Conservation (phyloP, 768 basidiomycete species). For the Pleurotus pulmonarius region DNA sequence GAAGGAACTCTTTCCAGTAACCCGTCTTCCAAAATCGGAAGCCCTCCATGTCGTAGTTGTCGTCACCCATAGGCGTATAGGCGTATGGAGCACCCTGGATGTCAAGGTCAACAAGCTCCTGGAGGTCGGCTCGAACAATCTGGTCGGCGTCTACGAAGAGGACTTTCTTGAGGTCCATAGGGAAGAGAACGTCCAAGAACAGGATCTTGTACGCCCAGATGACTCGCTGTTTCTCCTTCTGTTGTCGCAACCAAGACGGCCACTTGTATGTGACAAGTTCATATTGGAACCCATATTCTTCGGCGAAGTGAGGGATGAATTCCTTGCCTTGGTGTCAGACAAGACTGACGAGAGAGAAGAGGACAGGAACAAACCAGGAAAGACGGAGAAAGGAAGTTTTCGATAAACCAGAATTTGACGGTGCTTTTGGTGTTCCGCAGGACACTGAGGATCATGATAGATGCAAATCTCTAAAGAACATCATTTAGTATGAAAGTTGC, state of each 20-base stretch:
- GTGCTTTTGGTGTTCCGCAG: constrained; percentile 89
- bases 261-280: constrained; percentile 99
- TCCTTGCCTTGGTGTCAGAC: constrained; percentile 44
- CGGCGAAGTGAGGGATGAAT: constrained; percentile 91
- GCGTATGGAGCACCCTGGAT: constrained; percentile 92
- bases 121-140: constrained; percentile 94
- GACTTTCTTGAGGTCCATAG: constrained; percentile 98
- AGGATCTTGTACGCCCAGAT: constrained; percentile 99
- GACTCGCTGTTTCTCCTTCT: constrained; percentile 96
- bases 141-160: constrained; percentile 99
- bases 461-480: constrained; percentile 76
- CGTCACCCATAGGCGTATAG: constrained; percentile 97
- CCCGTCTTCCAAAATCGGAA: constrained; percentile 99
- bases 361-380: constrained; percentile 65
- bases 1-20: constrained; percentile 88
- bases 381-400: constrained; percentile 97
- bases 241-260: constrained; percentile 96
- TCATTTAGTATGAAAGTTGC: constrained; percentile 5
- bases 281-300: constrained; percentile 91
- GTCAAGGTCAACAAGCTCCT: constrained; percentile 92
- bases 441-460: constrained; percentile 98
- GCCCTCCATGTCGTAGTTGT: constrained; percentile 93
- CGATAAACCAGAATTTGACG: constrained; percentile 99
- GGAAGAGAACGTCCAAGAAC: constrained; percentile 98
- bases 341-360: background rate